Evolutionary conservation across 768 basidiomycete genomes (phyloP), one percentile per base, ranked within the genome.

Genomic region (Leccinum variicolor): DNA sequence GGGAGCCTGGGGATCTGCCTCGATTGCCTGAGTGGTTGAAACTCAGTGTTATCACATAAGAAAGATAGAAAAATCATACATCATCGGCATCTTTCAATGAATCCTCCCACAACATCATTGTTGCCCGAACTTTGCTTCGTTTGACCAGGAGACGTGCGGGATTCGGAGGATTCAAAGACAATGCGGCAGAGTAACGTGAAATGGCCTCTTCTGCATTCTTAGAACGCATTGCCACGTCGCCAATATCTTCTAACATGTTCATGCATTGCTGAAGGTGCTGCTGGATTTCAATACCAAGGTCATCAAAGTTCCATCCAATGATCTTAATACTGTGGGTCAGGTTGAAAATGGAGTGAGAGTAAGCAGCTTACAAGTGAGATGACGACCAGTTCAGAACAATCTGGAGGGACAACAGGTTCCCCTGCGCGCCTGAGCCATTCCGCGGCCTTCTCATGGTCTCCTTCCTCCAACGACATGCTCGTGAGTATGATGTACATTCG

Each of bases 251-350:
- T 4, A 55, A 11, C 1, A 6, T 6, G 15, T 6, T 15, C 8
- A 43, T 1, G 15, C 53, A 50, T 3, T 33, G 23, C 41, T 10
- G 26, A 33, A 60, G 26, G 0, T 21, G 50, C 6, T 29, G 2
- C 10, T 48, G 46, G 21, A 56, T 43, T 6, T 29, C 43, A 8
- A 19, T 1, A 2, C 9, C 11, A 6, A 56, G 52, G 13, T 25
- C 17, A 3, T 64, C 58, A 43, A 64, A 57, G 14, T 51, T 14
- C 62, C 63, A 64, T 2, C 55, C 63, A 21, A 60, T 57, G 1
- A 57, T 45, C 52, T 61, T 43, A 55, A 21, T 1, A 19, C 15
- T 7, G 10, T 53, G 21, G 9, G 11, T 53, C n/a, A 28, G 2
- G 15, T 36, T 17, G 15, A 8, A 6, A 8, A 15, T 7, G 1